Percentiles rank a stretch among this genome's conserved stretches.
Evolutionary conservation across 352 stramenopile species (phyloP).

Genomic region (Saprolegnia diclina): DNA sequence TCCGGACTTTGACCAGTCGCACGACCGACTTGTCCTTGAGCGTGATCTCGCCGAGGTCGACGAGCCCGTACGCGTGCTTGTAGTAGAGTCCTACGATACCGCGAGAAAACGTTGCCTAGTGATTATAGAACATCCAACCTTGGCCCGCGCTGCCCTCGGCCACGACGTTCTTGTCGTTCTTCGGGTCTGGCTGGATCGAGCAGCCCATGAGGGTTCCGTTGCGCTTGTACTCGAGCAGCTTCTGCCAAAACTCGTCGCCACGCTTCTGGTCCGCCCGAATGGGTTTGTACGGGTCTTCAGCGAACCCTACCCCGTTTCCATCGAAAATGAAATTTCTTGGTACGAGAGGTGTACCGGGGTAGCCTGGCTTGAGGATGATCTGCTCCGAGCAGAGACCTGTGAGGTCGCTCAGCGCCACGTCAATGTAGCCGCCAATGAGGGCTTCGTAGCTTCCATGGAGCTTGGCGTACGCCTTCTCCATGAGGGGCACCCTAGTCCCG

Average conservation of each 20-base stretch:
- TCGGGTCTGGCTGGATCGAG: conserved; percentile 76
- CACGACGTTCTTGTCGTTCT: conserved; percentile 50
- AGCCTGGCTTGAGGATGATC: conserved; percentile 77
- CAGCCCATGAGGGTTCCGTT: conserved; percentile 88
- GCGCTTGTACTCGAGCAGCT: conserved; percentile 65
- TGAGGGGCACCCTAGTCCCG: conserved; percentile 71
- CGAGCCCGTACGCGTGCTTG: conserved; percentile 83
- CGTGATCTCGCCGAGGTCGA: conserved; percentile 71
- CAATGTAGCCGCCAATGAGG: conserved; percentile 86
- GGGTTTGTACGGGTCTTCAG: conserved; percentile 57
- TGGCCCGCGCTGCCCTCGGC: conserved; percentile 74
- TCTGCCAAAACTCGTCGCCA: conserved; percentile 76
- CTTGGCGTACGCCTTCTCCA: conserved; percentile 93
- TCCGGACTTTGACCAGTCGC: conserved; percentile 75
- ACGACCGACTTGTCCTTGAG: conserved; percentile 45
- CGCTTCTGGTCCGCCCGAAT: conserved; percentile 36
- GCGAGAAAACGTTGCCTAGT: not conserved
- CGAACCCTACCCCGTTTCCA: conserved; percentile 36
- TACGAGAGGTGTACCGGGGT: conserved; percentile 32
- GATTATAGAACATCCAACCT: conserved; percentile 24
- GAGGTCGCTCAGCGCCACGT: conserved; percentile 85
- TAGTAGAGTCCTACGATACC: conserved; percentile 67
- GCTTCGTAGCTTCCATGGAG: conserved; percentile 85
- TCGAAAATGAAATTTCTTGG: not conserved
- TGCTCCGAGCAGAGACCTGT: conserved; percentile 87